Conservation (phyloP, 2,329 filamentous ascomycete species). For the Aspergillus fischeri region DNA sequence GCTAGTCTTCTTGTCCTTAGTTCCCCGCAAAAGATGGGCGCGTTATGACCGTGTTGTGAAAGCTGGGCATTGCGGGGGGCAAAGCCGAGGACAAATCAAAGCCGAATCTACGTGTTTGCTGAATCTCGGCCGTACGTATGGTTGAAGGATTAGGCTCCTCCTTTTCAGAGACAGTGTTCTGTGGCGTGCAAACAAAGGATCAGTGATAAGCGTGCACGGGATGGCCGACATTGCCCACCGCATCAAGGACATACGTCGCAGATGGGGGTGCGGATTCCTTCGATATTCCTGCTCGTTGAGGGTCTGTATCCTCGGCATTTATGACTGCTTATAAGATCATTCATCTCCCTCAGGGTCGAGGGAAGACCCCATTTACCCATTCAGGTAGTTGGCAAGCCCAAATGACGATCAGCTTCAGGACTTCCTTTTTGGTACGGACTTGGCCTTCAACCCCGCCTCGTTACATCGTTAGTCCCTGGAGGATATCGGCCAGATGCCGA, state of each 20-base stretch:
- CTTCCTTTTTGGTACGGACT: neutral
- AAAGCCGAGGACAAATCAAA: neutral
- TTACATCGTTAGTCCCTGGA: no score
- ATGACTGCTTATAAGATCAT: neutral
- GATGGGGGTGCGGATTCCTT: no score
- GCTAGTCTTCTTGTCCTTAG: neutral
- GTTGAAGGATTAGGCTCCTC: neutral
- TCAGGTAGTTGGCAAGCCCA: neutral
- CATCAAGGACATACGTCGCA: no score
- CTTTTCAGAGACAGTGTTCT: neutral
- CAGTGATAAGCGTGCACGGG: no score
- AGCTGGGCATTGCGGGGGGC: neutral
- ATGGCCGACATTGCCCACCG: no score
- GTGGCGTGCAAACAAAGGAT: no score
- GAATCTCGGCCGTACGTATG: neutral
- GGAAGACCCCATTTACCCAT: neutral
- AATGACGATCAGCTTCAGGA: neutral
- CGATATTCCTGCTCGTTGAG: neutral
- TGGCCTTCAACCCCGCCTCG: neutral
- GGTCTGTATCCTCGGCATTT: neutral
- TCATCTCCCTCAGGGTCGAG: no score
- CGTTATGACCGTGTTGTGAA: neutral
- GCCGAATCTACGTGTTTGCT: neutral
- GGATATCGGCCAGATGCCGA: neutral
- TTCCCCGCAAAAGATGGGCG: neutral